phyloP scores from a whole-genome alignment of 306 rosid genomes.

The Cucurbita pepo region DNA sequence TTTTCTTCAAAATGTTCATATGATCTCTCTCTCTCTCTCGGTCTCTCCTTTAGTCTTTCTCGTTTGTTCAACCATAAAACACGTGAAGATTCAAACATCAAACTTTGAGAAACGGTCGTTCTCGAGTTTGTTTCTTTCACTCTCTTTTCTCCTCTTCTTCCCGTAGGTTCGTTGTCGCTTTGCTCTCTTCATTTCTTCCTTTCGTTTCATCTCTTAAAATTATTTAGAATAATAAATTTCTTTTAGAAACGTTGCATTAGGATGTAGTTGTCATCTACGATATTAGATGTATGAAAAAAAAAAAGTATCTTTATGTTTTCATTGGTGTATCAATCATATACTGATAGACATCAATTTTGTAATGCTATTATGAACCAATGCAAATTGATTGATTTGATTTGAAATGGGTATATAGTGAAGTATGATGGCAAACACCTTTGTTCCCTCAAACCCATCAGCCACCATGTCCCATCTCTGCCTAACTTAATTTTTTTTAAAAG shows the following conservation, averaged over 20 bases:
- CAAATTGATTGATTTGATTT: background rate
- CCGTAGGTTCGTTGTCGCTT: background rate
- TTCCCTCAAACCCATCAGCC: slow-evolving; percentile 3
- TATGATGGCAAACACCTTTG: background rate
- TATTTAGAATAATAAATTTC: background rate
- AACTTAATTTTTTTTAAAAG: background rate
- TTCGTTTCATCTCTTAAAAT: background rate
- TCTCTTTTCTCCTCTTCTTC: background rate
- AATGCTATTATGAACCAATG: background rate
- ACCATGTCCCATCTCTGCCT: background rate
- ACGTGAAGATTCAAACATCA: background rate
- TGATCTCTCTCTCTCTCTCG: background rate
- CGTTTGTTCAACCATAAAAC: background rate
- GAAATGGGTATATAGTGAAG: background rate
- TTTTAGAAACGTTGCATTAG: background rate
- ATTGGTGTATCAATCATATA: background rate
- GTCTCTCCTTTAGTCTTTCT: background rate
- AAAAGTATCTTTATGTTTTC: background rate
- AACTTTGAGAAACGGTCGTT: no score
- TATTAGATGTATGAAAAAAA: background rate
- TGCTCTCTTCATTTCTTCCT: background rate
- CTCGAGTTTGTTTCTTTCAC: background rate
- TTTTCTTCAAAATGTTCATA: background rate
- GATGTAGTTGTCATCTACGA: background rate
- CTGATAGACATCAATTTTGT: background rate